Conservation (phyloP, 2,329 filamentous ascomycete species). For the Calonectria montana region DNA sequence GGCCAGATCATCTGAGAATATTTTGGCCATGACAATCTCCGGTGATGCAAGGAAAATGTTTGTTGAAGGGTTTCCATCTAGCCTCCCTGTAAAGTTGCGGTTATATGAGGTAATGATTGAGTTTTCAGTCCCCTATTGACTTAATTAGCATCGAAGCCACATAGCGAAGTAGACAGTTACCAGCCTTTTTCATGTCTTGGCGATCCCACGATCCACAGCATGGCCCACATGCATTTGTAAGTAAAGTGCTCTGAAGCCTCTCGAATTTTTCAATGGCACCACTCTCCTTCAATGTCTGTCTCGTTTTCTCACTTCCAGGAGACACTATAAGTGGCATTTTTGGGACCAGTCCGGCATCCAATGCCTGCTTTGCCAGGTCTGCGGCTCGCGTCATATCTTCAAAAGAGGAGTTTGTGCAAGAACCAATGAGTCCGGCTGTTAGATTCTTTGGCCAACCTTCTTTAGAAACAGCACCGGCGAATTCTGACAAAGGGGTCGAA, state of each 20-base stretch:
- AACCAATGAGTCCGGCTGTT: constrained; percentile 93
- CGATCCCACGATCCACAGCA: constrained; percentile 98
- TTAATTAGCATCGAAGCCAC: constrained; percentile 45
- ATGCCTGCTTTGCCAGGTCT: constrained; percentile 71
- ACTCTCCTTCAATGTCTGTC: constrained; percentile 59
- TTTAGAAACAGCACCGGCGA: constrained; percentile 83
- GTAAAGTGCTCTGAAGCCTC: constrained; percentile 85
- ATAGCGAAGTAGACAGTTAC: no score
- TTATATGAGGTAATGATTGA: constrained; percentile 99
- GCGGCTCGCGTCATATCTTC: constrained; percentile 98
- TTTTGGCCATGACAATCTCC: constrained; percentile 88
- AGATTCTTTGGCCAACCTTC: constrained; percentile 93
- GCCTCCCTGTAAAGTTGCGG: constrained; percentile 99
- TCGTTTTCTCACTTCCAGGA: constrained; percentile 76
- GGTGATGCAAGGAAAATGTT: constrained; percentile 94
- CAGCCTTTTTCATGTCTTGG: constrained; percentile 61
- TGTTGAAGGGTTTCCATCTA: constrained; percentile 94
- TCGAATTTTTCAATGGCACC: constrained; percentile 90
- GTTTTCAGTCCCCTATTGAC: constrained; percentile 95
- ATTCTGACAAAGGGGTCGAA: constrained; percentile 90
- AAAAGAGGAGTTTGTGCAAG: constrained; percentile 99
- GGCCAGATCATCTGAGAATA: constrained; percentile 83
- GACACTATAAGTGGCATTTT: constrained; percentile 94
- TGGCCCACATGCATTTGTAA: constrained; percentile 94
- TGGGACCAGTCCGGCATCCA: constrained; percentile 46